A percentile compares a stretch with the other conserved stretches of the same genome.
These are phyloP conservation scores for Trichoderma endophyticum DNA, from an alignment of 2,329 filamentous ascomycete genomes.

Conservation along the genomic window DNA sequence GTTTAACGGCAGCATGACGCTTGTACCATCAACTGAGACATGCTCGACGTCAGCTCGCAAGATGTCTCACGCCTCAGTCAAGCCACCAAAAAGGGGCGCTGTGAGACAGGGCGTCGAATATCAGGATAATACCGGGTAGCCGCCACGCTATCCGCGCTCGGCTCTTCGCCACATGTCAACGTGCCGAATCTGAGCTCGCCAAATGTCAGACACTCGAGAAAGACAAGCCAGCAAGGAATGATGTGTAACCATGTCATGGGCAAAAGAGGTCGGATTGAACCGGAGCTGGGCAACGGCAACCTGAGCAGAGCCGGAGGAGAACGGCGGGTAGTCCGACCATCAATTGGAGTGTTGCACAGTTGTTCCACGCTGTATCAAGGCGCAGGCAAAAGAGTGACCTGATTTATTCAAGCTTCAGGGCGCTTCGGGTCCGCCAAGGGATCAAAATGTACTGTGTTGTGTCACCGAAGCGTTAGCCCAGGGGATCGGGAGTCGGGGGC, in stretches of 20 bases:
- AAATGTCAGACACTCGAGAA: background rate
- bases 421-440: background rate
- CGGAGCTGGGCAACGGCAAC: background rate
- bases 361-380: background rate
- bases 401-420: background rate
- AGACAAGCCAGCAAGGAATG: background rate
- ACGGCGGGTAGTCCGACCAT: background rate
- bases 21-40: background rate
- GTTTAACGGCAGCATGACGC: background rate
- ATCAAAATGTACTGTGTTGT: background rate
- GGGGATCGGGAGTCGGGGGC: background rate
- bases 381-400: background rate
- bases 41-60: background rate
- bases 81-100: background rate
- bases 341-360: background rate
- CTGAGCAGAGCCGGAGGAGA: background rate
- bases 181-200: background rate
- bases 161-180: background rate
- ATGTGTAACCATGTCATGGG: background rate
- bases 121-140: background rate
- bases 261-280: background rate
- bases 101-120: background rate
- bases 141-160: background rate
- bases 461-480: background rate
- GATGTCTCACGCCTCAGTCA: background rate